Evolutionary conservation across 2,329 filamentous ascomycete species (phyloP), one percentile per base, ranked within the genome.

Genomic region (Monilinia vaccinii-corymbosi): DNA sequence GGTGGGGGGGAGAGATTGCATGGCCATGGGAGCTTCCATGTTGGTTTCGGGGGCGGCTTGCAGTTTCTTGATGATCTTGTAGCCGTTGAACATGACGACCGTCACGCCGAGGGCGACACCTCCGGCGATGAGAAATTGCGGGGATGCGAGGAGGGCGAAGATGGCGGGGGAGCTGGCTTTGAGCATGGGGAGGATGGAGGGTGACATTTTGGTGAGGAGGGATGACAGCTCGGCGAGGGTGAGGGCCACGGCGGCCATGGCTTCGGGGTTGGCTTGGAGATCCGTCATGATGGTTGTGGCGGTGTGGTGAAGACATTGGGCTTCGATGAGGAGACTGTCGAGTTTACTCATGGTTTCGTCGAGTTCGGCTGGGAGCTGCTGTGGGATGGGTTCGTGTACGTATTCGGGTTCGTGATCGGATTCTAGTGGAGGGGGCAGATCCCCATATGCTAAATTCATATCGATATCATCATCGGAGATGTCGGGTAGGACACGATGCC

Each of bases 11-110:
- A 38, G 21, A 5, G 50, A 51, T 18, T 55, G 44, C 44, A 60
- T 49, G 23, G 51, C 59, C 23, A 57, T 56, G 0, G 62, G 61
- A 51, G 63, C 65, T 8, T 65, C 66, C n/a, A 68, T 60, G 18
- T 62, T 63, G 42, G 63, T 64, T 3, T 61, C 61, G 0, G 50
- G 50, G n/a, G 61, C 67, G 40, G 69, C 66, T 68, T 78, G 77
- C 66, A 97, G 89, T 67, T 85, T 87, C 79, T 97, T 95, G 75
- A 99, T 86, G 72, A 99, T 97, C 76, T 96, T 97, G 82, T 91
- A 97, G 6, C 94, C 93, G 58, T 94, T 94, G 62, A 99, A 90
- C 72, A 94, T 92, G 68, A 99, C 90, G 10, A 97, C 86, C 0
- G 94, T 97, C n/a, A 96, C 86, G 16, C 94, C 94, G 0, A 96